Evolutionary conservation across 306 rosid species (phyloP).

Genomic region (Albizia julibrissin): DNA sequence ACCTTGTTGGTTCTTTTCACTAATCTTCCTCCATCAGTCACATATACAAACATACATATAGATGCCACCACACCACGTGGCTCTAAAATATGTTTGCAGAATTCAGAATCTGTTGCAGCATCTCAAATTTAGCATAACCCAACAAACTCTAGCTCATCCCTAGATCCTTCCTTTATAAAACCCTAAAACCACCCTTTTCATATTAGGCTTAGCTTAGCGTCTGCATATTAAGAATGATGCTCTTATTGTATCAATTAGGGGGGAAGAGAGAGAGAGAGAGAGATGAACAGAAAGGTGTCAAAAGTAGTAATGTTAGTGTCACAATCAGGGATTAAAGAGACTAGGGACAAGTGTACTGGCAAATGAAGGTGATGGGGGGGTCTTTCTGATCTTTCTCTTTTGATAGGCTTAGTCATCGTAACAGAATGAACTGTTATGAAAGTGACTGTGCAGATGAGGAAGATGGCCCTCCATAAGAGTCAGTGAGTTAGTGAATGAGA

Average conservation of each 20-base stretch:
- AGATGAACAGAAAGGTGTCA: background rate
- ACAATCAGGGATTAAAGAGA: background rate
- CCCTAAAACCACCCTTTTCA: background rate
- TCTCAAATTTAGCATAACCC: background rate
- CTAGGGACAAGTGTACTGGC: background rate
- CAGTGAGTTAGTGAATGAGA: background rate
- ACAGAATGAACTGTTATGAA: slow-evolving; percentile 10
- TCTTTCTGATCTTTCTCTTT: background rate
- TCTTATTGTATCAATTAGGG: too few species aligned
- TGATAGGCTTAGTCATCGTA: background rate
- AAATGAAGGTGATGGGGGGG: background rate
- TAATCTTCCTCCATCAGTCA: background rate
- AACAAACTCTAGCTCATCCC: background rate
- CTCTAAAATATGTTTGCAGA: background rate
- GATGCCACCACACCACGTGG: background rate
- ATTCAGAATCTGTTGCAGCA: background rate
- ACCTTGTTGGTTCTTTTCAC: background rate
- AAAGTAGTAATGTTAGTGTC: background rate
- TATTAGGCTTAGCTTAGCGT: background rate
- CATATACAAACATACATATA: background rate
- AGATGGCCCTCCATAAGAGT: background rate
- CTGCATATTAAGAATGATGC: background rate
- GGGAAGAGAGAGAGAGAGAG: too few species aligned
- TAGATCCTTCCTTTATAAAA: background rate
- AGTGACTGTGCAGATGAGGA: background rate